phyloP scores from a whole-genome alignment of 768 basidiomycete species.

The Ephemerocybe angulata region DNA sequence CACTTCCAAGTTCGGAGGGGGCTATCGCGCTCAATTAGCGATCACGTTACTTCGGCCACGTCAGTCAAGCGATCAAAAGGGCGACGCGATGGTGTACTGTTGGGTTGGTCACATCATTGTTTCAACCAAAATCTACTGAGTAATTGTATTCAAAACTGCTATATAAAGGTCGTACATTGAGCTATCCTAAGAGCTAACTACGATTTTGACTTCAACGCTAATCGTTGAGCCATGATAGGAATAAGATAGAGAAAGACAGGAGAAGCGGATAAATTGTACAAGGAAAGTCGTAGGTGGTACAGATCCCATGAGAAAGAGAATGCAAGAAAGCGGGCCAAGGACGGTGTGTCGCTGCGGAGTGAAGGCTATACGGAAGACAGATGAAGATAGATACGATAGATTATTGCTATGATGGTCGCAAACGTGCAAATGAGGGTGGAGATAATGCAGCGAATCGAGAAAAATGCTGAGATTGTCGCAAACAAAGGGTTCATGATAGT shows the following conservation, averaged over 20 bases:
- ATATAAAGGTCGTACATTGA: neutral
- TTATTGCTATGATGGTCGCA: too few relatives aligned
- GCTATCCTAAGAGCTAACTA: neutral
- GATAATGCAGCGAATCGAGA: too few relatives aligned
- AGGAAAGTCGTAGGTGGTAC: slow-evolving; percentile 5
- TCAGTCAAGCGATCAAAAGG: too few relatives aligned
- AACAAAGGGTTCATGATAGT: too few relatives aligned
- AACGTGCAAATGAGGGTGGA: too few relatives aligned
- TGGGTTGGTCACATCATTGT: too few relatives aligned
- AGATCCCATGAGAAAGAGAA: slow-evolving; percentile 1
- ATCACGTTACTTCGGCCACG: neutral
- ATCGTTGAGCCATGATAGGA: neutral
- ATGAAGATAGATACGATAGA: slow-evolving; percentile 4
- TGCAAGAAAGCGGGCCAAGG: neutral
- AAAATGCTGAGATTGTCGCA: too few relatives aligned
- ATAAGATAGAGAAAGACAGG: neutral
- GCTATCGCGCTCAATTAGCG: neutral
- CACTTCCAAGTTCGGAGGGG: too few relatives aligned
- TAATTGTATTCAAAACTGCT: slow-evolving; percentile 2
- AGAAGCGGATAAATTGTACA: neutral
- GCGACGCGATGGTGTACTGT: too few relatives aligned
- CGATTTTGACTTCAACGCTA: neutral
- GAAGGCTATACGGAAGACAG: neutral
- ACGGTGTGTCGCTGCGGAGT: neutral
- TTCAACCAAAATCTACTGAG: neutral